Base-by-base conservation (phyloP, 2,329 filamentous ascomycete genomes). In the Penicillium hordei region DNA sequence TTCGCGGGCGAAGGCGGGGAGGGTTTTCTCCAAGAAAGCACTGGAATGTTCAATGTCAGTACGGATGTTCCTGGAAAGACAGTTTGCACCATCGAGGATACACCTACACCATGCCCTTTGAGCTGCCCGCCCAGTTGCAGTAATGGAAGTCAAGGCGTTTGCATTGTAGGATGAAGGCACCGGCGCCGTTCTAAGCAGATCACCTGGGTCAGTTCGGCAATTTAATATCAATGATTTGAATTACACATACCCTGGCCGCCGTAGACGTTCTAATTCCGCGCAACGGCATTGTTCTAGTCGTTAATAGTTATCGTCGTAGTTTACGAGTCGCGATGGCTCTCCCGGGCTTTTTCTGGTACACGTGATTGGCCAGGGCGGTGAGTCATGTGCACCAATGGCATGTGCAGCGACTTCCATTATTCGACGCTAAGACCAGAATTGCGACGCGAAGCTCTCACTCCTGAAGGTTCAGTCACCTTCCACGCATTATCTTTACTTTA, bases 101-200 rank as follows among this genome's bases (percentile, higher is more conserved):
- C 44, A 72, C 83, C 63, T 82, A 94, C 90, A 96, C 94, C 92
- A 97, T 97, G 72, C 94, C 94, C 71, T 81, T 86, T 38, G 93
- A 97, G 76, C 91, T 96, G 62, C 93, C 94, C 57, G 90, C 91
- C 86, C 89, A 93, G 83, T 97, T 92, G 82, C 94, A 97, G 81
- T 96, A 99, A 80, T 96, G 90, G 72, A 99, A 91, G 76, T 96
- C 91, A 75, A 99, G 82, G 73, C 89, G 90, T 82, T 91, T 96
- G 86, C 94, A 99, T 81, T 96, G 93, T 58, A 97, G 86, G 77
- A 99, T 91, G 82, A 97, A 97, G 74, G 93, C 90, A 70, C 93
- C 93, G 67, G 97, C 83, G 83, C 94, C 94, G 81, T 99, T 97
- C 93, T 97, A 70, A 6, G 53, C 55, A 21, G 21, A 46, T 10